phyloP scores from a whole-genome alignment of 352 stramenopile species.

The Phytophthora brassicae region DNA sequence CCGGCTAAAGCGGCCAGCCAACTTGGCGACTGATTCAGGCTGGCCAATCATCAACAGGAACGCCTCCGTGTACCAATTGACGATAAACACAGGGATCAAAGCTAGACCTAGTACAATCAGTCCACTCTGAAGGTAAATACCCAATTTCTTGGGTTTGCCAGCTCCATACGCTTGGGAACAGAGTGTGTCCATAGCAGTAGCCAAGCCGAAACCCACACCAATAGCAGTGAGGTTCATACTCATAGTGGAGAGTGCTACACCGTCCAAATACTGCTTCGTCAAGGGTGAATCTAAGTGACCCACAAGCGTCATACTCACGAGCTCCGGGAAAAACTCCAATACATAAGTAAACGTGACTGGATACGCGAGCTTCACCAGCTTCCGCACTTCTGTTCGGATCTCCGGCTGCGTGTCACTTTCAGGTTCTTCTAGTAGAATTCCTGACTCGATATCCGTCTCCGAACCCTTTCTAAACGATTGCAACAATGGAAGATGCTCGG shows the following conservation, averaged over 20 bases:
- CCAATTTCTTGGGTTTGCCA: slow-evolving; percentile 66
- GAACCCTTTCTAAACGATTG: slow-evolving; percentile 19
- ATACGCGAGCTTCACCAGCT: slow-evolving; percentile 45
- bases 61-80: slow-evolving; percentile 75
- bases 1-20: slow-evolving; percentile 74
- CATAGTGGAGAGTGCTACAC: slow-evolving; percentile 68
- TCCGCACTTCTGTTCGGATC: slow-evolving; percentile 40
- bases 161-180: slow-evolving; percentile 85
- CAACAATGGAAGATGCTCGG: slow-evolving; percentile 47
- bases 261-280: slow-evolving; percentile 76
- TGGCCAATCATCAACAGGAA: slow-evolving; percentile 75
- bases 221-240: slow-evolving; percentile 85
- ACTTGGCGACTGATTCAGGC: slow-evolving; percentile 49
- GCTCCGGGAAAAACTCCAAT: slow-evolving; percentile 68
- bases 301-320: slow-evolving; percentile 69
- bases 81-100: slow-evolving; percentile 59
- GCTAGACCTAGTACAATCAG: slow-evolving; percentile 62
- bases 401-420: slow-evolving; percentile 15
- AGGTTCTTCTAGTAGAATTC: slow-evolving; percentile 16
- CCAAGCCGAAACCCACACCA: slow-evolving; percentile 73
- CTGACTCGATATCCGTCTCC: slow-evolving; percentile 29
- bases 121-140: slow-evolving; percentile 84
- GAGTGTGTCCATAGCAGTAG: slow-evolving; percentile 88
- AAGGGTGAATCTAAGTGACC: slow-evolving; percentile 68
- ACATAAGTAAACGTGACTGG: slow-evolving; percentile 76